Percentiles rank a stretch among this genome's conserved stretches.
Conservation (phyloP, 2,329 filamentous ascomycete species). For the Sarocladiaceae sp. region DNA sequence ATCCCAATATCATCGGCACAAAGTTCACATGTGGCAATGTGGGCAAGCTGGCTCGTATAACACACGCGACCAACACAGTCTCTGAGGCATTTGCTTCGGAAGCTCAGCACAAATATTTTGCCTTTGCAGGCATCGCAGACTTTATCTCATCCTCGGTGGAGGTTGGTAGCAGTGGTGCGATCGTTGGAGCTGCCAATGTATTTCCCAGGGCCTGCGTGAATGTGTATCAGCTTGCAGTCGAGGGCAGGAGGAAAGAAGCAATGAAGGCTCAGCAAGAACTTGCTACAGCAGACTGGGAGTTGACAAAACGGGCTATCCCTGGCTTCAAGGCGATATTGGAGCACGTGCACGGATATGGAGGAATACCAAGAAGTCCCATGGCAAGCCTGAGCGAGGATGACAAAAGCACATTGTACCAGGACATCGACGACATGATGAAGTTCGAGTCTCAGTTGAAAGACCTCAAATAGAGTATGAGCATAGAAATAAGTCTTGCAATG, state of each 20-base stretch:
- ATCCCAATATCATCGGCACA: slow-evolving; percentile 59
- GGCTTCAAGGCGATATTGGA: slow-evolving; percentile 18
- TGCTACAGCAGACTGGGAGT: slow-evolving; percentile 16
- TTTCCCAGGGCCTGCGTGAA: slow-evolving; percentile 17
- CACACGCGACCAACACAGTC: slow-evolving; percentile 26
- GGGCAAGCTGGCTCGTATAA: slow-evolving; percentile 54
- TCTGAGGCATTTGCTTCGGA: slow-evolving; percentile 8
- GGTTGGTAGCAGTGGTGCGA: slow-evolving; percentile 16
- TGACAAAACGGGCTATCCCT: slow-evolving; percentile 18
- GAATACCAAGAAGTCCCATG: slow-evolving; percentile 43
- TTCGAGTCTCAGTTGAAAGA: slow-evolving; percentile 14
- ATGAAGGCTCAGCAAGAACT: slow-evolving; percentile 15
- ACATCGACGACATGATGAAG: slow-evolving; percentile 16
- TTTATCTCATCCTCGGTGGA: slow-evolving; percentile 14
- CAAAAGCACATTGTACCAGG: slow-evolving; percentile 12
- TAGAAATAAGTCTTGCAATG: not conserved
- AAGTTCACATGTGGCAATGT: slow-evolving; percentile 48
- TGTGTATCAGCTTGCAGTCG: slow-evolving; percentile 16
- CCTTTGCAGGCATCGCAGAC: slow-evolving; percentile 17
- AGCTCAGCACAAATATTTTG: slow-evolving; percentile 10
- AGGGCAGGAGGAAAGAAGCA: slow-evolving; percentile 14
- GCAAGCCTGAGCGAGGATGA: slow-evolving; percentile 14
- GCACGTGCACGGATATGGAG: slow-evolving; percentile 53
- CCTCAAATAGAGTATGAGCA: not conserved
- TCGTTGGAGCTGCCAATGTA: slow-evolving; percentile 18